Evolutionary conservation across 176 grass and related monocot species (phyloP).

Genomic region (Oryza rufipogon): DNA sequence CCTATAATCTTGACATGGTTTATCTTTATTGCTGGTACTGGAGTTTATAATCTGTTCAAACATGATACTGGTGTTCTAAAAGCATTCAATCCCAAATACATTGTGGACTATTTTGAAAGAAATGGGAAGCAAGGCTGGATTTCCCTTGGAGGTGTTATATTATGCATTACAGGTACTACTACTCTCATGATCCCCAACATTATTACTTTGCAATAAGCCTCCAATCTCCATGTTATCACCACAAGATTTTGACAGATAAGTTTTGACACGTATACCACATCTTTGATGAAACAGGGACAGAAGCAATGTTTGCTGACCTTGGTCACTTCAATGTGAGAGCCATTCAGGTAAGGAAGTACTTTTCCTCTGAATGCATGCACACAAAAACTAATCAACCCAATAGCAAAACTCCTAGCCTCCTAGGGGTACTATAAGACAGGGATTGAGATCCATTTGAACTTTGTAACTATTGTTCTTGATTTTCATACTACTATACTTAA

Average conservation of each 20-base stretch:
- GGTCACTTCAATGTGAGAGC: constrained; percentile 80
- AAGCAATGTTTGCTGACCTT: constrained; percentile 84
- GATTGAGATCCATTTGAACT: background rate
- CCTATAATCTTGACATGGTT: constrained; percentile 73
- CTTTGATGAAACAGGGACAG: constrained; percentile 61
- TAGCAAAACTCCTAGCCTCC: background rate
- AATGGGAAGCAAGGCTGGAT: constrained; percentile 75
- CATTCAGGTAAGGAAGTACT: constrained; percentile 55
- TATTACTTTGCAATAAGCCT: background rate
- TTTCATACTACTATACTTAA: constrained; percentile 13
- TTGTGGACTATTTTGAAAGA: constrained; percentile 72
- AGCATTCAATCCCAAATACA: constrained; percentile 74
- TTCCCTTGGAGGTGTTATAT: constrained; percentile 74
- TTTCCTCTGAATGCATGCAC: background rate
- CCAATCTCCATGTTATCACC: constrained; percentile 7
- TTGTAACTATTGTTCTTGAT: constrained; percentile 5
- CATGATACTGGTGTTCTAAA: constrained; percentile 55
- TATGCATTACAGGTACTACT: constrained; percentile 76
- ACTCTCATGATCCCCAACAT: background rate
- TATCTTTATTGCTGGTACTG: constrained; percentile 61
- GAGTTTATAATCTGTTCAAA: constrained; percentile 68
- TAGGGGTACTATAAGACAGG: background rate
- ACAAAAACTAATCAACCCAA: background rate
- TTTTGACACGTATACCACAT: background rate
- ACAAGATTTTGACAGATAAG: constrained; percentile 14